A percentile compares a stretch with the other conserved stretches of the same genome.
phyloP scores from a whole-genome alignment of 192 early-diverging fungal species.

The Coemansia guatemalensis region DNA sequence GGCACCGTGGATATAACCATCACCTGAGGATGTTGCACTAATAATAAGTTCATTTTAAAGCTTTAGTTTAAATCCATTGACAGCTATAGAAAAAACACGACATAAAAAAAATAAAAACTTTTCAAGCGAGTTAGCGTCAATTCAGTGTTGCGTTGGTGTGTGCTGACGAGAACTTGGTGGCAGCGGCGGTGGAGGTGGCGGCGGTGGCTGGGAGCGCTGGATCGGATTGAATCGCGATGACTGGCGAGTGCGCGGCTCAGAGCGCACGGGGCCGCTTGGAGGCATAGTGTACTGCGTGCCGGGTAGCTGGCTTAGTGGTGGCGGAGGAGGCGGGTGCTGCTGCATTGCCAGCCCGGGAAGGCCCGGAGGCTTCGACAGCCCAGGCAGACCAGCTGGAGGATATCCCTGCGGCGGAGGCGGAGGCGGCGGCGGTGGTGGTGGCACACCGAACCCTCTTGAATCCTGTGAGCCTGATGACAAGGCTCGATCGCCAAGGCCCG shows the following conservation, averaged over 20 bases:
- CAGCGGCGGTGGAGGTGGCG: not conserved
- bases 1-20: slow-evolving; percentile 36
- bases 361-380: slow-evolving; percentile 4
- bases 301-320: slow-evolving; percentile 6
- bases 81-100: no score
- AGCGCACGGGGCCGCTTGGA: slow-evolving; percentile 18
- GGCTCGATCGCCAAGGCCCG: slow-evolving; percentile 1
- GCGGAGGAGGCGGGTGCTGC: slow-evolving; percentile 3
- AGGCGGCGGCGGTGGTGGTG: slow-evolving; percentile 10
- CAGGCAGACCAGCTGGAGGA: slow-evolving; percentile 15
- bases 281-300: slow-evolving; percentile 7
- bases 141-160: no score
- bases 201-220: slow-evolving; percentile 24
- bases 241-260: slow-evolving; percentile 11
- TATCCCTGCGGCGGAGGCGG: slow-evolving; percentile 6
- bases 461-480: not conserved
- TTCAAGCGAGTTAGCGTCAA: no score
- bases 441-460: slow-evolving; percentile 2
- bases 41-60: not conserved
- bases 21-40: not conserved
- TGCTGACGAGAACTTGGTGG: not conserved
- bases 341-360: slow-evolving; percentile 5
- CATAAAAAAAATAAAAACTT: no score
- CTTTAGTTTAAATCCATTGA: no score
- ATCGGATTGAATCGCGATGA: slow-evolving; percentile 43